Evolutionary conservation across 2,329 filamentous ascomycete genomes (phyloP).

Genomic region (Phymatotrichopsis omnivora): DNA sequence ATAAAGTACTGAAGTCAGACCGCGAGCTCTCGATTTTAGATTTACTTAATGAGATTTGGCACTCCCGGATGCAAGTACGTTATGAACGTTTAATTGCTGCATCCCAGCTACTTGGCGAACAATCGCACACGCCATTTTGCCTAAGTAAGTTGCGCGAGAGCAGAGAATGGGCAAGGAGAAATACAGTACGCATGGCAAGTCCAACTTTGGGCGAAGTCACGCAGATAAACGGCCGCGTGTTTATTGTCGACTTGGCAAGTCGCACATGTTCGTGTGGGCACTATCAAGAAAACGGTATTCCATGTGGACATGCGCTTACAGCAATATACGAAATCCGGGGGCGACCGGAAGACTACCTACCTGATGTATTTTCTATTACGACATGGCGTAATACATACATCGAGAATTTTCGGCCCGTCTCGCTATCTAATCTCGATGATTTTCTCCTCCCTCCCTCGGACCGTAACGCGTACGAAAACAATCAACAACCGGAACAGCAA

Average conservation of each 20-base stretch:
- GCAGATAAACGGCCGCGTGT: neutral
- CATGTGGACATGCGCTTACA: neutral
- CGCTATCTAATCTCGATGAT: no score
- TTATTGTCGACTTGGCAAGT: neutral
- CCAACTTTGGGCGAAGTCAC: neutral
- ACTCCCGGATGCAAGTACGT: neutral
- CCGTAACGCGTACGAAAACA: no score
- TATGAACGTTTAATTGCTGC: neutral
- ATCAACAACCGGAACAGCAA: no score
- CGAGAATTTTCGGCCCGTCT: no score
- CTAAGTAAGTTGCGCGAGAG: no score
- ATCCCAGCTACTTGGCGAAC: no score
- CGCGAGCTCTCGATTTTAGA: constrained; percentile 1
- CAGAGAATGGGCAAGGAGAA: no score
- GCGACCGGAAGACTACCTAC: neutral
- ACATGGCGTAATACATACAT: no score
- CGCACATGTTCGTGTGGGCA: constrained; percentile 4
- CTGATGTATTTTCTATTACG: no score
- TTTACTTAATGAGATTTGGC: constrained; percentile 5
- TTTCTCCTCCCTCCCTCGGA: no score
- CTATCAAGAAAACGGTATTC: constrained; percentile 6
- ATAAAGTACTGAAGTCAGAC: neutral
- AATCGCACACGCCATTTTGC: no score
- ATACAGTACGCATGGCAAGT: neutral
- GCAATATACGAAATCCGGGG: neutral